Evolutionary conservation across 1,284 basidiomycete species (phyloP).

Genomic region (Volvariella volvacea): DNA sequence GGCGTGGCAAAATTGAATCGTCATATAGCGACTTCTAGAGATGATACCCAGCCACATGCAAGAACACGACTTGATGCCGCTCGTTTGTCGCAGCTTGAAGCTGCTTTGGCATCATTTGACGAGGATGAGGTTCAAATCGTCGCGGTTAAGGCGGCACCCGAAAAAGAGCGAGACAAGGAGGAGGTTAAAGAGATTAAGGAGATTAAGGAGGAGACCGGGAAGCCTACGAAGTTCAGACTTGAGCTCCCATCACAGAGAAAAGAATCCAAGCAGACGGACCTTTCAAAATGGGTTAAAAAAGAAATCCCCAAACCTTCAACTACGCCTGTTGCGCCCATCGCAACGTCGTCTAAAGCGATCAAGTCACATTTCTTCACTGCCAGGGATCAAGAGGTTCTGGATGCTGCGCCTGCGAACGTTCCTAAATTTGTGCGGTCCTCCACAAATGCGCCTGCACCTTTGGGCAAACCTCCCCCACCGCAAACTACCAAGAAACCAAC

Average conservation of each 20-base stretch:
- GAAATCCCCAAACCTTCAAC: neutral
- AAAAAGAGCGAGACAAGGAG: constrained; percentile 10
- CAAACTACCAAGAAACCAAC: too few species aligned
- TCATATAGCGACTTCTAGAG: constrained; percentile 51
- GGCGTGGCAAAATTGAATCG: constrained; percentile 52
- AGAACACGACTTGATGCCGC: constrained; percentile 53
- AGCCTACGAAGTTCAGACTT: too few species aligned
- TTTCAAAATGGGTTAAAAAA: neutral
- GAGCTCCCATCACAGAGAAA: too few species aligned
- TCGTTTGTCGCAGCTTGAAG: constrained; percentile 52
- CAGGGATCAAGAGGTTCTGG: constrained; percentile 26
- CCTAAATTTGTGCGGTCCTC: constrained; percentile 17
- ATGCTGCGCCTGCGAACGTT: constrained; percentile 26
- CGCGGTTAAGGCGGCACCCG: constrained; percentile 14
- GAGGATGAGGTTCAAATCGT: constrained; percentile 44
- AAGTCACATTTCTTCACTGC: constrained; percentile 23
- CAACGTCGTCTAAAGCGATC: neutral
- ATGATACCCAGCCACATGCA: constrained; percentile 31
- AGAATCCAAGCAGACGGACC: neutral
- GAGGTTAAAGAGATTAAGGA: neutral
- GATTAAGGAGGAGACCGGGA: too few species aligned
- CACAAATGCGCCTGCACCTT: too few species aligned
- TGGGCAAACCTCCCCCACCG: too few species aligned
- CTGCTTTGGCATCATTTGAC: constrained; percentile 49
- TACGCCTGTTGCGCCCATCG: too few species aligned